Evolutionary conservation across 306 rosid genomes (phyloP), one percentile per base, ranked within the genome.

Genomic region (Acacia acuminata): DNA sequence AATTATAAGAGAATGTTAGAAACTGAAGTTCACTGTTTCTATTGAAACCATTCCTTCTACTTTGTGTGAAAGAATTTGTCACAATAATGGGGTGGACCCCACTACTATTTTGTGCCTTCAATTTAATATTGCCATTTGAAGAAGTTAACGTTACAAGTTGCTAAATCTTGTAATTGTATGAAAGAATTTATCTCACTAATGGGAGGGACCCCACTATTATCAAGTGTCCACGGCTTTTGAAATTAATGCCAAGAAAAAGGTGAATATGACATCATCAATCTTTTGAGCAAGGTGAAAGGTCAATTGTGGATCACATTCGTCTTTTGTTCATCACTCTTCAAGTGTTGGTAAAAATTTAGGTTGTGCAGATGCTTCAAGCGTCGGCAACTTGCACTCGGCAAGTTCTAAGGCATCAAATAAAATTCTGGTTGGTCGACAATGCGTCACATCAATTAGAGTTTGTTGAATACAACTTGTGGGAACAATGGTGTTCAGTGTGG

Each of bases 31-130:
- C 63, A 88, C 89, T 64, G 79, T 96, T 75, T 87, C 90, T 82
- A 93, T 96, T 75, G 97, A 94, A 84, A 88, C 94, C 72, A 68
- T 89, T 77, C 90, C 88, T 78, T 81, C 88, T 38, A 92, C 86
- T 88, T 75, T 96, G 84, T 88, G 85, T 74, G 81, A 27, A n/a
- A n/a, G n/a, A n/a, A n/a, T n/a, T n/a, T n/a, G n/a, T n/a, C n/a
- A n/a, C n/a, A n/a, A n/a, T n/a, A n/a, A n/a, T n/a, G n/a, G n/a
- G n/a, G n/a, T n/a, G n/a, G n/a, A n/a, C n/a, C n/a, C n/a, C n/a
- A n/a, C n/a, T n/a, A n/a, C n/a, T n/a, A n/a, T n/a, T n/a, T n/a
- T n/a, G n/a, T n/a, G n/a, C n/a, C n/a, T n/a, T n/a, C n/a, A n/a
- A n/a, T n/a, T n/a, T n/a, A n/a, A n/a, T n/a, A n/a, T n/a, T n/a